These are phyloP conservation scores for Clonostachys solani DNA, from an alignment of 2,329 filamentous ascomycete species.

Conservation along the genomic window DNA sequence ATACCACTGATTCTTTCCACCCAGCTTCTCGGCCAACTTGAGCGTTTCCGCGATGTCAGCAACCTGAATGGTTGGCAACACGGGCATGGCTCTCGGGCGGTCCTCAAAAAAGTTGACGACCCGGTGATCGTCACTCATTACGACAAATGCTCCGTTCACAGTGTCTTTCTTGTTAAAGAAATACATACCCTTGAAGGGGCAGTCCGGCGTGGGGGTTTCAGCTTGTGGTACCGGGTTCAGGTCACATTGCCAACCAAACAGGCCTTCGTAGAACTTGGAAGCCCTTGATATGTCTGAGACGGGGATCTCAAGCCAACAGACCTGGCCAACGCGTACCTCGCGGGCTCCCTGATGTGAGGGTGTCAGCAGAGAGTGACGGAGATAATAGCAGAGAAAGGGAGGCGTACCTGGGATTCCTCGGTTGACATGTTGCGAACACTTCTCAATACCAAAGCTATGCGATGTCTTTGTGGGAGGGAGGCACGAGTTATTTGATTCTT, in stretches of 20 bases:
- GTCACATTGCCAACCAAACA: conserved; percentile 25
- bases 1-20: conserved; percentile 27
- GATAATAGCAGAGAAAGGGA: no score
- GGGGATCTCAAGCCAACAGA: conserved; percentile 34
- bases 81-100: conserved; percentile 14
- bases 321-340: conserved; percentile 16
- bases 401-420: no score
- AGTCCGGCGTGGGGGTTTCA: not conserved
- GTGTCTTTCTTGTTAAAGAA: conserved; percentile 24
- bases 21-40: conserved; percentile 16
- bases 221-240: conserved; percentile 5
- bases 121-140: conserved; percentile 20
- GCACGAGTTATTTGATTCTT: no score
- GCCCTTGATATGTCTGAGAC: conserved; percentile 24
- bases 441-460: no score
- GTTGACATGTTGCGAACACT: no score
- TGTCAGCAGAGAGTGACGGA: no score
- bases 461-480: no score
- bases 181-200: conserved; percentile 19
- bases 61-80: conserved; percentile 26
- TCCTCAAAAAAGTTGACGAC: conserved; percentile 16
- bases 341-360: no score
- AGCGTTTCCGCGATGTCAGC: conserved; percentile 23
- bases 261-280: conserved; percentile 27
- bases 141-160: conserved; percentile 26